Percentiles rank a stretch among this genome's conserved stretches.
phyloP scores from a whole-genome alignment of 1,139 yeast species.

The Debaryomycetaceae sp. region DNA sequence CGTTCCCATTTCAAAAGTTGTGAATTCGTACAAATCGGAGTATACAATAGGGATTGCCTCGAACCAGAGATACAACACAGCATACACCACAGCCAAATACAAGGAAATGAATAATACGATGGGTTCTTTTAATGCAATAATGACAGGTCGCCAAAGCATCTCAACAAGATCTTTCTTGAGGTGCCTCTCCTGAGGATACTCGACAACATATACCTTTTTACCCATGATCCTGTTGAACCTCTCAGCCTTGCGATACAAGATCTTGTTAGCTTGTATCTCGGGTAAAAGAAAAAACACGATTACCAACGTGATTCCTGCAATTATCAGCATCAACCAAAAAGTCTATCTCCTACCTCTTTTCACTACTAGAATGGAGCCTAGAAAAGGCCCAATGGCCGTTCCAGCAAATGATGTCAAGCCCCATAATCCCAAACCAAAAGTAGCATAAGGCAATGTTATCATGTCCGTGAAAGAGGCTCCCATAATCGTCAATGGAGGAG shows the following conservation, averaged over 20 bases:
- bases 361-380: conserved; percentile 25
- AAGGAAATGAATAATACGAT: conserved; percentile 28
- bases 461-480: conserved; percentile 35
- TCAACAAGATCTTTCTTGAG: conserved; percentile 16
- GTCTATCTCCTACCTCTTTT: conserved; percentile 40
- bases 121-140: conserved; percentile 28
- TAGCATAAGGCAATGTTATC: conserved; percentile 19
- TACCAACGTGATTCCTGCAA: conserved; percentile 27
- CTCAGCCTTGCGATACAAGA: conserved; percentile 41
- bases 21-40: conserved; percentile 18
- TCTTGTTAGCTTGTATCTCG: conserved; percentile 31
- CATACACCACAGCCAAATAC: conserved; percentile 27
- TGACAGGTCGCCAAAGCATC: conserved; percentile 28
- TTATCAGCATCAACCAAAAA: conserved; percentile 34
- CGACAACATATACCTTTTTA: conserved; percentile 31
- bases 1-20: conserved; percentile 23
- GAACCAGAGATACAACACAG: conserved; percentile 30
- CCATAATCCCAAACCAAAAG: conserved; percentile 27
- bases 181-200: conserved; percentile 17
- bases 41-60: conserved; percentile 33
- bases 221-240: conserved; percentile 46
- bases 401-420: conserved; percentile 28
- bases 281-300: conserved; percentile 39
- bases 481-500: conserved; percentile 36
- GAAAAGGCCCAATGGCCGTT: conserved; percentile 30